phyloP scores from a whole-genome alignment of 2,329 filamentous ascomycete genomes.

The Fusarium sp. region DNA sequence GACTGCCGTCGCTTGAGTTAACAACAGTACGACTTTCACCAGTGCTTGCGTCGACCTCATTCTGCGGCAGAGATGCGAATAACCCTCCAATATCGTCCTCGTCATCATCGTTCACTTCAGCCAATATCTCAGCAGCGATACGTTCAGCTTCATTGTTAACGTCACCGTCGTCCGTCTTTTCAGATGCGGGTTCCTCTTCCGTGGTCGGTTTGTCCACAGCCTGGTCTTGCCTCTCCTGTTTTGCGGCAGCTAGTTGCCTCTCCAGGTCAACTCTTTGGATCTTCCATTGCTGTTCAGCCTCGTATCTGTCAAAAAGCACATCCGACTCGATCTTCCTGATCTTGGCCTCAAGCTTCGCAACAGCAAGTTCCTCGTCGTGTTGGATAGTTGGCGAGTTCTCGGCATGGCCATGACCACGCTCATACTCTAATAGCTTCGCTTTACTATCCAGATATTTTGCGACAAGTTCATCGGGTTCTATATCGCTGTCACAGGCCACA shows the following conservation, averaged over 20 bases:
- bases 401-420: slow-evolving; percentile 53
- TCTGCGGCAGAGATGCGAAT: slow-evolving; percentile 71
- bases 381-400: slow-evolving; percentile 39
- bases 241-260: slow-evolving; percentile 67
- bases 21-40: slow-evolving; percentile 70
- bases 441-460: slow-evolving; percentile 83
- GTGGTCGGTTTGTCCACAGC: slow-evolving; percentile 30
- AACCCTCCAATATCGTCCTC: slow-evolving; percentile 64
- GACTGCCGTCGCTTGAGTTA: slow-evolving; percentile 63
- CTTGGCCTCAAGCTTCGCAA: slow-evolving; percentile 77
- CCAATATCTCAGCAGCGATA: slow-evolving; percentile 69
- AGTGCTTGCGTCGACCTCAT: slow-evolving; percentile 67
- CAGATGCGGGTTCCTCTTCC: slow-evolving; percentile 42
- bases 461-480: slow-evolving; percentile 80
- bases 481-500: slow-evolving; percentile 73
- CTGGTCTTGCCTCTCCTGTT: slow-evolving; percentile 51
- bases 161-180: slow-evolving; percentile 56
- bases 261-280: slow-evolving; percentile 69
- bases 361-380: slow-evolving; percentile 57
- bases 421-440: slow-evolving; percentile 71
- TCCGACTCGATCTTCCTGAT: slow-evolving; percentile 82
- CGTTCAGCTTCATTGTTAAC: slow-evolving; percentile 68
- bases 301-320: slow-evolving; percentile 76
- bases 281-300: slow-evolving; percentile 76
- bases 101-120: slow-evolving; percentile 60